A percentile compares a stretch with the other conserved stretches of the same genome.
Evolutionary conservation across 768 basidiomycete species (phyloP).

Genomic region (Kwoniella sp.): DNA sequence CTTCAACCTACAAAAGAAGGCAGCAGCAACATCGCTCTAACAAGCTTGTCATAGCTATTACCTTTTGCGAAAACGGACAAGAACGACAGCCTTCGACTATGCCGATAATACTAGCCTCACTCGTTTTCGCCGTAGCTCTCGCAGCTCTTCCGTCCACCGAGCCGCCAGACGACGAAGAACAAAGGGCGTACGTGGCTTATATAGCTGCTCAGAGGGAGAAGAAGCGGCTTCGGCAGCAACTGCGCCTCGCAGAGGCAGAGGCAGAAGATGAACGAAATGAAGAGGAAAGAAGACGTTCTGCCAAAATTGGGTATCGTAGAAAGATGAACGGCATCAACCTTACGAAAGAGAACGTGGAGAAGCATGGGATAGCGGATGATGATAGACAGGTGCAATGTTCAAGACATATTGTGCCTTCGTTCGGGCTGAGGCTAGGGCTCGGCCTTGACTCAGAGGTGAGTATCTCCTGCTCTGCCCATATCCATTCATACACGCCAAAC

Average conservation of each 20-base stretch:
- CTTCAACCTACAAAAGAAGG: too few relatives aligned
- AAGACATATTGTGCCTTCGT: not conserved
- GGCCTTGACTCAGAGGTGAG: too few relatives aligned
- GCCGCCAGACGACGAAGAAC: constrained; percentile 15
- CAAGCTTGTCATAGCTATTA: too few relatives aligned
- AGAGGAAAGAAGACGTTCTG: not conserved
- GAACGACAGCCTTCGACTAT: not conserved
- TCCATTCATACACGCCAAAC: too few relatives aligned
- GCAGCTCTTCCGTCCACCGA: constrained; percentile 25
- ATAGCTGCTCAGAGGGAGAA: constrained; percentile 12
- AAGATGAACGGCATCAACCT: too few relatives aligned
- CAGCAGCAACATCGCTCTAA: too few relatives aligned
- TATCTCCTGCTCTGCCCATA: too few relatives aligned
- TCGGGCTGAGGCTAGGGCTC: not conserved
- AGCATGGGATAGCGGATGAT: not conserved
- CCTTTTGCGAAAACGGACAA: too few relatives aligned
- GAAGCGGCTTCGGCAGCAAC: not conserved
- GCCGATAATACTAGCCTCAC: constrained; percentile 28
- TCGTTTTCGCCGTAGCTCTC: constrained; percentile 29
- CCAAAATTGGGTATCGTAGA: too few relatives aligned
- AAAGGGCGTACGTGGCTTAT: constrained; percentile 3
- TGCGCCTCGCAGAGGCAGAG: not conserved
- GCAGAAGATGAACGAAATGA: constrained; percentile 1
- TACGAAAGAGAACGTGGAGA: too few relatives aligned
- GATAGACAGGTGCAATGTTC: not conserved